Conservation (phyloP, 352 stramenopile genomes). For the Globisporangium canariense region DNA sequence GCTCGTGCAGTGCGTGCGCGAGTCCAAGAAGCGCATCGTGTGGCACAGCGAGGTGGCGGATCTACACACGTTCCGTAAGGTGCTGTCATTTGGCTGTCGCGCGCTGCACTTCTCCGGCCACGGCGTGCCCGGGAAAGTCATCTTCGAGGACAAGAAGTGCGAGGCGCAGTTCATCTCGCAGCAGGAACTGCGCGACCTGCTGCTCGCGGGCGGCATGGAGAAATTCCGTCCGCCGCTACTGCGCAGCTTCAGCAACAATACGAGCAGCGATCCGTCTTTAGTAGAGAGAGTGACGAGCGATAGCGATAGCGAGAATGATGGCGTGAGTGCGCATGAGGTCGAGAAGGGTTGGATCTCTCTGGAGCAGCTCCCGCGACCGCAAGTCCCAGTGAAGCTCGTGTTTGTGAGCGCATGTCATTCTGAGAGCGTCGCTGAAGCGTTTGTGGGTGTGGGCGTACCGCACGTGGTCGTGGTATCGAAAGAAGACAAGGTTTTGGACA, state of each 20-base stretch:
- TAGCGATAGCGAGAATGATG: slow-evolving; percentile 7
- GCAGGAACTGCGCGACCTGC: slow-evolving; percentile 67
- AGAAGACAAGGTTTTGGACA: slow-evolving; percentile 81
- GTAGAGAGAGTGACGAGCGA: slow-evolving; percentile 5
- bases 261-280: background rate
- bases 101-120: slow-evolving; percentile 81
- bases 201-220: slow-evolving; percentile 63
- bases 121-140: slow-evolving; percentile 69
- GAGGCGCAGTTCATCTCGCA: slow-evolving; percentile 84
- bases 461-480: slow-evolving; percentile 90
- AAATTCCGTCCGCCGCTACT: slow-evolving; percentile 9
- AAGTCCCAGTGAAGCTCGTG: slow-evolving; percentile 69
- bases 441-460: slow-evolving; percentile 85
- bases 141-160: slow-evolving; percentile 79
- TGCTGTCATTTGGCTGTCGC: slow-evolving; percentile 72
- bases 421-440: slow-evolving; percentile 83
- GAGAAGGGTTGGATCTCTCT: slow-evolving; percentile 42
- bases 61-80: slow-evolving; percentile 78
- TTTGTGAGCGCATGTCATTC: slow-evolving; percentile 91
- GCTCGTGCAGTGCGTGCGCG: slow-evolving; percentile 68
- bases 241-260: slow-evolving; percentile 12
- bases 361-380: slow-evolving; percentile 33
- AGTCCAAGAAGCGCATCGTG: slow-evolving; percentile 55
- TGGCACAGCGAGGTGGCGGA: slow-evolving; percentile 82
- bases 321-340: slow-evolving; percentile 36